Evolutionary conservation across 2,329 filamentous ascomycete species (phyloP).

Genomic region (Trichoderma sp.): DNA sequence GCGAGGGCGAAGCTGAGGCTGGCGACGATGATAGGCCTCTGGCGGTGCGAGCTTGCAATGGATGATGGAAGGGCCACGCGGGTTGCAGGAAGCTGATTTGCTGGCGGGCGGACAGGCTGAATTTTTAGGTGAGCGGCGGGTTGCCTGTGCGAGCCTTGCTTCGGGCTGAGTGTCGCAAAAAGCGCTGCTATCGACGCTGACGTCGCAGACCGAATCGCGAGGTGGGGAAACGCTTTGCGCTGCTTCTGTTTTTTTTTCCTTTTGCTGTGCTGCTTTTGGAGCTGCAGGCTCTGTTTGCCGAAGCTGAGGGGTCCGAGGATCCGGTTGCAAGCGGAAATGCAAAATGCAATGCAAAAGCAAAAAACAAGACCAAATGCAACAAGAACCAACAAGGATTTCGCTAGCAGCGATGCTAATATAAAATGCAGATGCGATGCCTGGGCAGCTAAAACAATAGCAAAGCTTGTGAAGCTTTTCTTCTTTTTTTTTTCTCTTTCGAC

Average conservation of each 20-base stretch:
- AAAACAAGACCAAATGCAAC: neutral
- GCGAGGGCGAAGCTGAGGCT: slow-evolving; percentile 46
- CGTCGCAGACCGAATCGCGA: slow-evolving; percentile 18
- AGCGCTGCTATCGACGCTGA: slow-evolving; percentile 11
- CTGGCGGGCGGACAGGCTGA: slow-evolving; percentile 37
- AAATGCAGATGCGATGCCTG: neutral
- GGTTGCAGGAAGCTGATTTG: slow-evolving; percentile 56
- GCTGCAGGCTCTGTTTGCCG: slow-evolving; percentile 6
- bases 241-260: neutral
- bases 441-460: neutral
- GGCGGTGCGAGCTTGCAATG: slow-evolving; percentile 44
- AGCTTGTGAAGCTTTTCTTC: neutral
- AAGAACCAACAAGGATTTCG: neutral
- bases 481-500: neutral
- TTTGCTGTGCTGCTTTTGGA: neutral
- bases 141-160: slow-evolving; percentile 19
- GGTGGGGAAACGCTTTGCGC: slow-evolving; percentile 9
- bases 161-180: slow-evolving; percentile 5
- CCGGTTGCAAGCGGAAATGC: slow-evolving; percentile 14
- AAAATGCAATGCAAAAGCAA: neutral
- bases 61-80: slow-evolving; percentile 42
- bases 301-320: slow-evolving; percentile 23
- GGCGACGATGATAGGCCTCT: slow-evolving; percentile 57
- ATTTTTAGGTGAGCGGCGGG: slow-evolving; percentile 34
- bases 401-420: neutral